Conservation (phyloP, 2,329 filamentous ascomycete species). For the Phaeomoniella chlamydospora region DNA sequence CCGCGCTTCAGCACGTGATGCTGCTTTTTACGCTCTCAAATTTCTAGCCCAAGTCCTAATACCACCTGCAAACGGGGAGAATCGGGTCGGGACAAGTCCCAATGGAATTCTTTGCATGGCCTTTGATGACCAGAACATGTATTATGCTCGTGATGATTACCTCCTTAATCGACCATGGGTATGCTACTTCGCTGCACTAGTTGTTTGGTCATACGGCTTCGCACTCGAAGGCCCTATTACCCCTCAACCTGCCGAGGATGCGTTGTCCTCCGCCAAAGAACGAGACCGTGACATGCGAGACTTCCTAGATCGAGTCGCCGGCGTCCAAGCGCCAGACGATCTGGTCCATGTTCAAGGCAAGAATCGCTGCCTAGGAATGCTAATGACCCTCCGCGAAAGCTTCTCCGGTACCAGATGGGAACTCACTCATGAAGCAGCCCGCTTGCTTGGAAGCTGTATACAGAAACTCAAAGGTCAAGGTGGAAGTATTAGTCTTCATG, state of each 20-base stretch:
- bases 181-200: constrained; percentile 78
- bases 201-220: constrained; percentile 92
- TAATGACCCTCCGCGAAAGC: constrained; percentile 67
- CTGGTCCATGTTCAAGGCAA: constrained; percentile 59
- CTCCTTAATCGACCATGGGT: constrained; percentile 90
- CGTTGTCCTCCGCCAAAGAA: constrained; percentile 46
- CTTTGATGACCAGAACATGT: constrained; percentile 33
- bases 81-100: not conserved
- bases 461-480: constrained; percentile 30
- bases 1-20: constrained; percentile 74
- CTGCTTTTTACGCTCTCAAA: constrained; percentile 80
- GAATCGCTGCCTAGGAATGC: constrained; percentile 67
- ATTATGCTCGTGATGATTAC: constrained; percentile 76
- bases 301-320: constrained; percentile 60
- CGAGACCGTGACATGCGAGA: constrained; percentile 64
- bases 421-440: constrained; percentile 73
- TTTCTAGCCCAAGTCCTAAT: constrained; percentile 78
- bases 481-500: not conserved
- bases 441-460: constrained; percentile 68
- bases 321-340: constrained; percentile 60
- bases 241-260: constrained; percentile 23
- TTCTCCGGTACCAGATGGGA: constrained; percentile 84
- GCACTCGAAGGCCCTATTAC: constrained; percentile 69
- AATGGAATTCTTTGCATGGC: constrained; percentile 12
- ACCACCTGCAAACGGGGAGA: constrained; percentile 25